Evolutionary conservation across 257 asterid genomes (phyloP).

Genomic region (Oldenlandia corymbosa): DNA sequence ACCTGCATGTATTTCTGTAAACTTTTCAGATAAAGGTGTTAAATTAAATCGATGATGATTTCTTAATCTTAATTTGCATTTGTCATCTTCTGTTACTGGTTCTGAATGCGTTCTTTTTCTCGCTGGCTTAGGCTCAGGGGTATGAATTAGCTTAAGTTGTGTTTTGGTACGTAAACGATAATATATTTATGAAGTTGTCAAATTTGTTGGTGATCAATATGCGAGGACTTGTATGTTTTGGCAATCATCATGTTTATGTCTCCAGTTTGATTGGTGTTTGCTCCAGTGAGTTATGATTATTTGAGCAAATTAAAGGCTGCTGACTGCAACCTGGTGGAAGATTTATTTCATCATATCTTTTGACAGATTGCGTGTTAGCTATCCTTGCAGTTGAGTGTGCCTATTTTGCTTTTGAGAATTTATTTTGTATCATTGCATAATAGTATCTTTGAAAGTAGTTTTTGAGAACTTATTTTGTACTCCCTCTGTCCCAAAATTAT

Average conservation of each 20-base stretch:
- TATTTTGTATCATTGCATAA: not conserved
- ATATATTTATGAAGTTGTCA: not conserved
- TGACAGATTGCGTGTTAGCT: not conserved
- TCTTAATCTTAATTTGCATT: not conserved
- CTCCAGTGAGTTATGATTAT: not conserved
- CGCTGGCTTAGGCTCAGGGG: no score
- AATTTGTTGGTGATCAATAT: not conserved
- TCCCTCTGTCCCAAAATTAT: no score
- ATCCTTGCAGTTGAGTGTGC: no score
- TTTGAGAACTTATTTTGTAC: no score
- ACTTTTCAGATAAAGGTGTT: conserved; percentile 26
- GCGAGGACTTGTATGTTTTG: not conserved
- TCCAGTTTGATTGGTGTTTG: not conserved
- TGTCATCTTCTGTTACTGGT: not conserved
- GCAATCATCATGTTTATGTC: not conserved
- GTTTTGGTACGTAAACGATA: no score
- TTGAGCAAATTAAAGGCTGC: not conserved
- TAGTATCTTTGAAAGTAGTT: no score
- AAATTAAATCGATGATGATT: conserved; percentile 4
- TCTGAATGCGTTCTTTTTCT: not conserved
- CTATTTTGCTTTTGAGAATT: not conserved
- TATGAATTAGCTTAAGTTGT: no score
- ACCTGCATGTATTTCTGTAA: conserved; percentile 29
- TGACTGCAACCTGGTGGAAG: not conserved
- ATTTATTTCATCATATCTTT: not conserved